These are phyloP conservation scores for Naganishia friedmannii DNA, from an alignment of 768 basidiomycete species.

Conservation along the genomic window DNA sequence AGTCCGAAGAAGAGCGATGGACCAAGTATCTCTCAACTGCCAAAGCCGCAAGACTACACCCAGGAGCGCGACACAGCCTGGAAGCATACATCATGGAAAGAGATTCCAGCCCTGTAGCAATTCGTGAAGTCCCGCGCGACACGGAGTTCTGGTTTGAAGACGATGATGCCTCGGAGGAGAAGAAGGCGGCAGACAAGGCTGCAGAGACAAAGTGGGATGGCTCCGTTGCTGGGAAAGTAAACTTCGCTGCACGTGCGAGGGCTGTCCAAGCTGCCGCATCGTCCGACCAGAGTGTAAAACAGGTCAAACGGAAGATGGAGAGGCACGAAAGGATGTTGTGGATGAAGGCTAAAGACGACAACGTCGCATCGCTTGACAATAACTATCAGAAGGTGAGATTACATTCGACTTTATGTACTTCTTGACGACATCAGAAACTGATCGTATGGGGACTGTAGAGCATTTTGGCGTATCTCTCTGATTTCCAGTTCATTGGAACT, in stretches of 20 bases:
- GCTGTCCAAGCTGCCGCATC: not conserved
- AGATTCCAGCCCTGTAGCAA: constrained; percentile 42
- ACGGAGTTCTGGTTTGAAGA: constrained; percentile 20
- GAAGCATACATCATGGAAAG: constrained; percentile 32
- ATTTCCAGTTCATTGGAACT: constrained; percentile 52
- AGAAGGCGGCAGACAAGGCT: not conserved
- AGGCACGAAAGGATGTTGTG: constrained; percentile 29
- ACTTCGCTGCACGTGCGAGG: constrained; percentile 6
- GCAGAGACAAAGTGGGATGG: constrained; percentile 23
- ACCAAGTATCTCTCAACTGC: constrained; percentile 33
- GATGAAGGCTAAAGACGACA: constrained; percentile 29
- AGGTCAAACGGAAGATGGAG: constrained; percentile 26
- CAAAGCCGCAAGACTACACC: constrained; percentile 24
- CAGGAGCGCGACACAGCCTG: constrained; percentile 33
- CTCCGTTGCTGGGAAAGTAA: constrained; percentile 18
- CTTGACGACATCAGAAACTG: not conserved
- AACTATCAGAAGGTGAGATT: constrained; percentile 29
- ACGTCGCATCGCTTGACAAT: constrained; percentile 15
- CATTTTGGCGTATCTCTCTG: constrained; percentile 51
- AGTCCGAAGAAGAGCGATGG: constrained; percentile 46
- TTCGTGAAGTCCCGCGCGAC: constrained; percentile 31
- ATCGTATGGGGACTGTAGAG: constrained; percentile 29
- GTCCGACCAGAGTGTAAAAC: constrained; percentile 11
- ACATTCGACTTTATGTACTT: not conserved
- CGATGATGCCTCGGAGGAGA: constrained; percentile 21